These are phyloP conservation scores for Bertia moriformis DNA, from an alignment of 2,329 filamentous ascomycete genomes.

Conservation along the genomic window DNA sequence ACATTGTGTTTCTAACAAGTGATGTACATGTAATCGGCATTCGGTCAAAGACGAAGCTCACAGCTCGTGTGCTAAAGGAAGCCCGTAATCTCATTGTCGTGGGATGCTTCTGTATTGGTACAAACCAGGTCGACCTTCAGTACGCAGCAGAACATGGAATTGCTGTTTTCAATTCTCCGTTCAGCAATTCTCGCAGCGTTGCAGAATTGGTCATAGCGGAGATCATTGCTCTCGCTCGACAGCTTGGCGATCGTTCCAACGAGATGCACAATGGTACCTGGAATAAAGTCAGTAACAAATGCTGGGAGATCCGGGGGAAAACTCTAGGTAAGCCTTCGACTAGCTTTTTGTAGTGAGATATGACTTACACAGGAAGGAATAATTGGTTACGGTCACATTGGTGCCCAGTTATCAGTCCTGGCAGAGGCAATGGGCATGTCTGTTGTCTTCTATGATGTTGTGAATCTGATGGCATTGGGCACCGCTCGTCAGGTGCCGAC, in stretches of 20 bases:
- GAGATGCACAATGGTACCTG: constrained; percentile 90
- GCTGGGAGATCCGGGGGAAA: constrained; percentile 97
- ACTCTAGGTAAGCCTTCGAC: constrained; percentile 56
- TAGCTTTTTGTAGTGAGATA: neutral
- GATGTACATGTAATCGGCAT: constrained; percentile 88
- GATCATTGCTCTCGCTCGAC: constrained; percentile 80
- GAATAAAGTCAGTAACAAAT: constrained; percentile 95
- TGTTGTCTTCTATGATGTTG: constrained; percentile 91
- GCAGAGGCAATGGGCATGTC: constrained; percentile 97
- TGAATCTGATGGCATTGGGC: constrained; percentile 88
- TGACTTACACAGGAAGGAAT: constrained; percentile 28
- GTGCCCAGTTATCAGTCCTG: constrained; percentile 84
- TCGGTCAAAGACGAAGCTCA: constrained; percentile 92
- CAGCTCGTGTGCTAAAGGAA: constrained; percentile 66
- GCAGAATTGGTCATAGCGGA: constrained; percentile 91
- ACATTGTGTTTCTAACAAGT: neutral
- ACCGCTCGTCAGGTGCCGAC: constrained; percentile 71
- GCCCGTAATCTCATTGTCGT: constrained; percentile 91
- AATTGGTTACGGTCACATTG: constrained; percentile 93
- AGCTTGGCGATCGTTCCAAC: constrained; percentile 80
- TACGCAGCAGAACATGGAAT: constrained; percentile 75
- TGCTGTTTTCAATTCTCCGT: constrained; percentile 97
- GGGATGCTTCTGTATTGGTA: constrained; percentile 98
- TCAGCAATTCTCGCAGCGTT: constrained; percentile 93
- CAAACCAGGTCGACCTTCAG: constrained; percentile 81